A percentile compares a stretch with the other conserved stretches of the same genome.
phyloP scores from a whole-genome alignment of 2,329 filamentous ascomycete genomes.

The Fusarium sp. region DNA sequence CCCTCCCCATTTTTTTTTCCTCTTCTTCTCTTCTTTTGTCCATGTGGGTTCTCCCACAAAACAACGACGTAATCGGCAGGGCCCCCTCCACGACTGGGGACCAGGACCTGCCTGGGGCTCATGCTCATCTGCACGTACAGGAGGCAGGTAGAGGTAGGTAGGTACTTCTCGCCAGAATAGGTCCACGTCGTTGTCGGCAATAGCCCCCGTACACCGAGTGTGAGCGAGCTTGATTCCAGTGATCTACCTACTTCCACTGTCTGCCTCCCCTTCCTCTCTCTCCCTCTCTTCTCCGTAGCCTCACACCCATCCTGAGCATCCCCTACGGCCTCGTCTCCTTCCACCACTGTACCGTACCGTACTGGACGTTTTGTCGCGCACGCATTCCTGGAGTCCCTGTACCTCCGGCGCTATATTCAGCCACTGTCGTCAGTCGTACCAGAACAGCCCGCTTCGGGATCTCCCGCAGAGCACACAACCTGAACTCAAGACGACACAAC shows the following conservation, averaged over 20 bases:
- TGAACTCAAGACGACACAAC: slow-evolving; percentile 11
- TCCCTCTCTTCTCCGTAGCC: not conserved
- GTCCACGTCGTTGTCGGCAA: slow-evolving; percentile 1
- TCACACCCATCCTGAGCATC: not conserved
- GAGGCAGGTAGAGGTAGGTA: not conserved
- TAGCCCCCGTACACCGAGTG: slow-evolving; percentile 4
- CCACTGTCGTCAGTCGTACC: slow-evolving; percentile 46
- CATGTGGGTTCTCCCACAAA: slow-evolving; percentile 30
- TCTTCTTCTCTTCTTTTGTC: slow-evolving; percentile 18
- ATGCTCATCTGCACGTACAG: not conserved
- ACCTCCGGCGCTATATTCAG: slow-evolving; percentile 40
- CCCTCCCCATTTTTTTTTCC: slow-evolving; percentile 17
- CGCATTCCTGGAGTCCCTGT: slow-evolving; percentile 28
- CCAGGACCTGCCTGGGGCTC: slow-evolving; percentile 1
- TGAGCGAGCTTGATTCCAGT: not conserved
- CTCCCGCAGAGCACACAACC: slow-evolving; percentile 38
- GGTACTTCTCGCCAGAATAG: not conserved
- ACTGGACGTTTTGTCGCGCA: slow-evolving; percentile 19
- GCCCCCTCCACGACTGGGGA: slow-evolving; percentile 22
- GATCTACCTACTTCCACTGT: slow-evolving; percentile 5
- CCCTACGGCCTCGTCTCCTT: not conserved
- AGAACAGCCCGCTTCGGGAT: slow-evolving; percentile 40
- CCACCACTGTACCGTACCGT: not conserved
- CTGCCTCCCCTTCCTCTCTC: not conserved
- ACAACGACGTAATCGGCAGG: slow-evolving; percentile 39